These are phyloP conservation scores for Podospora pseudoanserina DNA, from an alignment of 495 filamentous ascomycete species.

Conservation along the genomic window DNA sequence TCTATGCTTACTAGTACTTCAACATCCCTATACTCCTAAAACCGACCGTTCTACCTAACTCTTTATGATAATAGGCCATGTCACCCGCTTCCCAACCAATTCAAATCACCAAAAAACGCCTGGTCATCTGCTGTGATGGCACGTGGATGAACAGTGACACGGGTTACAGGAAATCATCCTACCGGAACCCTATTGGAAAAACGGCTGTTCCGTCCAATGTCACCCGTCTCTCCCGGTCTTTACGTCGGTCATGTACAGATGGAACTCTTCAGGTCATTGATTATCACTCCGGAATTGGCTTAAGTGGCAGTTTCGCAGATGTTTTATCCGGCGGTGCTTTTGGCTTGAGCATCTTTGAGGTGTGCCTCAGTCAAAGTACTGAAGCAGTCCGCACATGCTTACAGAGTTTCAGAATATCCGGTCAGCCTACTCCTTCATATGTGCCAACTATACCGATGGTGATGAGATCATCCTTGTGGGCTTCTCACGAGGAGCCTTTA, in stretches of 20 bases:
- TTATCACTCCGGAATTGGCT: slow-evolving; percentile 52
- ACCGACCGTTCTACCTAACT: background rate
- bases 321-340: slow-evolving; percentile 49
- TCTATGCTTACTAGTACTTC: background rate
- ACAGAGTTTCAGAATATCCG: slow-evolving; percentile 43
- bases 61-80: background rate
- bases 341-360: slow-evolving; percentile 45
- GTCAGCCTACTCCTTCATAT: slow-evolving; percentile 63
- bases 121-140: slow-evolving; percentile 51
- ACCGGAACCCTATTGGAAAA: slow-evolving; percentile 28
- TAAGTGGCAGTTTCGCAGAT: slow-evolving; percentile 42
- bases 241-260: slow-evolving; percentile 35
- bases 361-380: background rate
- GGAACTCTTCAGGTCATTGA: slow-evolving; percentile 45
- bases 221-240: slow-evolving; percentile 45
- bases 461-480: slow-evolving; percentile 70
- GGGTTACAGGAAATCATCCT: slow-evolving; percentile 33
- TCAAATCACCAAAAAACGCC: slow-evolving; percentile 27
- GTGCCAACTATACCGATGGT: slow-evolving; percentile 61
- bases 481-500: slow-evolving; percentile 73
- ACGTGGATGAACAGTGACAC: slow-evolving; percentile 48
- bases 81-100: background rate
- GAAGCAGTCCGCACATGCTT: background rate
- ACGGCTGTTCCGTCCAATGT: slow-evolving; percentile 48
- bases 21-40: background rate